phyloP scores from a whole-genome alignment of 345 rosid species.

The Streptanthus diversifolius region DNA sequence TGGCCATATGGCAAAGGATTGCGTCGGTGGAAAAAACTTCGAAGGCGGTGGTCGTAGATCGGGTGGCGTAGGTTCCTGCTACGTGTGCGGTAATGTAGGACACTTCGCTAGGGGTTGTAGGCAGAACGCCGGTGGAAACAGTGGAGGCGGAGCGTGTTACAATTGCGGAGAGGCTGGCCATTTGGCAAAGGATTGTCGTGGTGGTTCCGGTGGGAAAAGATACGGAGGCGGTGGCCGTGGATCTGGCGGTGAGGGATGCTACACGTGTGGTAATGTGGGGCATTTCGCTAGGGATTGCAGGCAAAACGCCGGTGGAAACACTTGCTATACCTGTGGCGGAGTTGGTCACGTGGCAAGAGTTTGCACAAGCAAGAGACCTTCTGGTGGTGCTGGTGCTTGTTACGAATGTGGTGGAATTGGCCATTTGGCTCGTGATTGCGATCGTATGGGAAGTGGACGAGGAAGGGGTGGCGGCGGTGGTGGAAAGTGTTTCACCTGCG shows the following conservation, averaged over 20 bases:
- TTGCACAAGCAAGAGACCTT: constrained; percentile 30
- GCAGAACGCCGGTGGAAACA: constrained; percentile 30
- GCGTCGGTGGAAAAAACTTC: constrained; percentile 22
- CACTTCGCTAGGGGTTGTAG: constrained; percentile 57
- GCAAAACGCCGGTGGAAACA: constrained; percentile 28
- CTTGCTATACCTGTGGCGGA: constrained; percentile 40
- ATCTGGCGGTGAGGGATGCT: constrained; percentile 43
- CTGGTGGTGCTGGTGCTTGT: constrained; percentile 31
- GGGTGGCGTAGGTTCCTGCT: constrained; percentile 42
- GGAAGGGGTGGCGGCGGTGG: constrained; percentile 25
- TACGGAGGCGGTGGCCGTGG: constrained; percentile 30
- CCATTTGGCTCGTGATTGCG: constrained; percentile 44
- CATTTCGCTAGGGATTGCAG: constrained; percentile 56
- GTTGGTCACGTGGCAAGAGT: constrained; percentile 40
- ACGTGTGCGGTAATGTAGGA: constrained; percentile 44
- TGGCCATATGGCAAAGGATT: constrained; percentile 46
- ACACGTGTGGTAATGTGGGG: constrained; percentile 44
- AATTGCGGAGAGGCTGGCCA: constrained; percentile 39
- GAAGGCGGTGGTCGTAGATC: constrained; percentile 32
- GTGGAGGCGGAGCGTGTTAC: constrained; percentile 28
- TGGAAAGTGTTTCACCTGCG: constrained; percentile 44
- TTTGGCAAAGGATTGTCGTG: constrained; percentile 44
- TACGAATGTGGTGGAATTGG: constrained; percentile 37
- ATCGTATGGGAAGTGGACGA: constrained; percentile 25
- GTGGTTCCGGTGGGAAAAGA: constrained; percentile 24